Conservation (phyloP, 164 flowering plant species). For the Aristolochia contorta region DNA sequence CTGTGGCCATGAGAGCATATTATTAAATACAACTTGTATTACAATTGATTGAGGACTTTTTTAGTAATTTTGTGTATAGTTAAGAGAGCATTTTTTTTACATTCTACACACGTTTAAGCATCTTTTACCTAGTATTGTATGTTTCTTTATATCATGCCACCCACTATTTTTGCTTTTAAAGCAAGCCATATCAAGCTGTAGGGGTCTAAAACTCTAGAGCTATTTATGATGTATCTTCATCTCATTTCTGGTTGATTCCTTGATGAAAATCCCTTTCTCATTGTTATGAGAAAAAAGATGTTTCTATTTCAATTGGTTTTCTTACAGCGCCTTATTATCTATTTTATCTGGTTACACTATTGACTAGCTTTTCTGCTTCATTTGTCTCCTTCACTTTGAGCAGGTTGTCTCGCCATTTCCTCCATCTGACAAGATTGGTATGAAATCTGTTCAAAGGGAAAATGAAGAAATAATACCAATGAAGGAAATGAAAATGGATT, state of each 20-base stretch:
- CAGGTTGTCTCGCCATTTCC: constrained; percentile 90
- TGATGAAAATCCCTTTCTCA: neutral
- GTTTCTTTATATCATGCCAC: no score
- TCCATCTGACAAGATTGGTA: constrained; percentile 94
- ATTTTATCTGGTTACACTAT: neutral
- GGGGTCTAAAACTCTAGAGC: no score
- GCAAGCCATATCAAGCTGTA: no score
- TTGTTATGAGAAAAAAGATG: neutral
- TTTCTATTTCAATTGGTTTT: neutral
- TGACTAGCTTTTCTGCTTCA: neutral
- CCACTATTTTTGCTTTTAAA: no score
- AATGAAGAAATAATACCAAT: constrained; percentile 86
- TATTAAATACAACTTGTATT: no score
- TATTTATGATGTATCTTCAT: no score
- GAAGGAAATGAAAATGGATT: constrained; percentile 99
- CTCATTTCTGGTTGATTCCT: neutral
- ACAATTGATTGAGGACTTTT: no score
- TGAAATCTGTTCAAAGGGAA: constrained; percentile 93
- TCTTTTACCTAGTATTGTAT: no score
- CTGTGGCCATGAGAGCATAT: no score
- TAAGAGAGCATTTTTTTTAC: no score
- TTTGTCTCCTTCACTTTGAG: constrained; percentile 1
- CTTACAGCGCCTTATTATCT: neutral
- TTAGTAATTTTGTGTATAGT: no score
- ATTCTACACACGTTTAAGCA: no score